Conservation (phyloP, 2,329 filamentous ascomycete genomes). For the Epichloe glyceriae region DNA sequence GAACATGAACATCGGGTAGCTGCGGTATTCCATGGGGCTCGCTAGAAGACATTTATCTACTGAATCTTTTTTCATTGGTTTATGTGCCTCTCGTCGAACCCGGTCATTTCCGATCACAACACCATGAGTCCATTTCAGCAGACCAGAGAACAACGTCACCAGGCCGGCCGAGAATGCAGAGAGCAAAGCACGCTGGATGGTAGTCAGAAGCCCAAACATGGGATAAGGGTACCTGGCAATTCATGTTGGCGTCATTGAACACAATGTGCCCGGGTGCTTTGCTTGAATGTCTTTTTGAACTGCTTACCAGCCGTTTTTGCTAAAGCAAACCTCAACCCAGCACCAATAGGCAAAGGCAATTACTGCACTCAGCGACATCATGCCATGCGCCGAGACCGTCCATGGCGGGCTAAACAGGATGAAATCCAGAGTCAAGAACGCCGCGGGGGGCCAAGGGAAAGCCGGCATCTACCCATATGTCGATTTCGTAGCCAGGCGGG, state of each 20-base stretch:
- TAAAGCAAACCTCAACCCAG: slow-evolving; percentile 63
- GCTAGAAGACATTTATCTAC: slow-evolving; percentile 6
- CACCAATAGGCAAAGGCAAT: slow-evolving; percentile 60
- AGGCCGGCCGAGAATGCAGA: slow-evolving; percentile 57
- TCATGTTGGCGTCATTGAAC: background rate
- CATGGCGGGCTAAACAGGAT: slow-evolving; percentile 36
- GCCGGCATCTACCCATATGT: no score
- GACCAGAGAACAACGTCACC: slow-evolving; percentile 58
- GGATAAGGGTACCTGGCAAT: slow-evolving; percentile 67
- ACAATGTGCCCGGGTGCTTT: background rate
- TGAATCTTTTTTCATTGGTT: slow-evolving; percentile 21
- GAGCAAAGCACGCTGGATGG: slow-evolving; percentile 50
- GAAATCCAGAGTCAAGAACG: no score
- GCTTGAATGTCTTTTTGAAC: background rate
- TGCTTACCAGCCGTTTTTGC: slow-evolving; percentile 49
- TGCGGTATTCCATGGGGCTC: background rate
- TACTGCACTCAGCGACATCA: slow-evolving; percentile 41
- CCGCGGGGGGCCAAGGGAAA: no score
- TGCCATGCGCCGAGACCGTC: slow-evolving; percentile 48
- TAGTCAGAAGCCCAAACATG: slow-evolving; percentile 58
- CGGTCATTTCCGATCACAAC: slow-evolving; percentile 45
- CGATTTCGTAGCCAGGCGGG: no score
- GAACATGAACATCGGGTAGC: no score
- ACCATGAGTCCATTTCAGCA: slow-evolving; percentile 58
- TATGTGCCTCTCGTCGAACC: slow-evolving; percentile 17